Conservation (phyloP, 306 rosid species). For the Casuarina glauca region DNA sequence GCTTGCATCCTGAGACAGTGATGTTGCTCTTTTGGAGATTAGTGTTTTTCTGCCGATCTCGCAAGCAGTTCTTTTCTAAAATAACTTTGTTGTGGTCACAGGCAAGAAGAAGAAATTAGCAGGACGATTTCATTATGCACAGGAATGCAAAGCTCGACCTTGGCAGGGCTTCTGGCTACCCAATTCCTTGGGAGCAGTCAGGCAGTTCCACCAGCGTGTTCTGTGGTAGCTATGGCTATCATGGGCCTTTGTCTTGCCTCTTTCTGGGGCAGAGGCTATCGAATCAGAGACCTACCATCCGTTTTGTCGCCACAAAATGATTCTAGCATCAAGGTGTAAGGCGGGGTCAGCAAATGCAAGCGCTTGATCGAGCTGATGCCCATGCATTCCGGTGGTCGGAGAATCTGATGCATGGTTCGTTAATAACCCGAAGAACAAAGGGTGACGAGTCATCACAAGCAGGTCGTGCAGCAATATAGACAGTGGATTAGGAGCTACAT, state of each 20-base stretch:
- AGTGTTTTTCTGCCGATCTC: not conserved
- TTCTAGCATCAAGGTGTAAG: constrained; percentile 34
- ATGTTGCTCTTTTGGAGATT: not conserved
- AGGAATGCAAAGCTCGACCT: constrained; percentile 98
- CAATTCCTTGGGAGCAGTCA: constrained; percentile 92
- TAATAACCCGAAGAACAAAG: not conserved
- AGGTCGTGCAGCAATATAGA: not conserved
- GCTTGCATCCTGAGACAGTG: not conserved
- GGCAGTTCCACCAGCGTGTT: constrained; percentile 96
- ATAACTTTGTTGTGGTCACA: constrained; percentile 28
- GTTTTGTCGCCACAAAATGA: constrained; percentile 40
- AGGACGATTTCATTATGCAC: constrained; percentile 87
- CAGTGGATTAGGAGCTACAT: not conserved
- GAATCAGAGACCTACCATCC: constrained; percentile 63
- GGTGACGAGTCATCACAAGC: not conserved
- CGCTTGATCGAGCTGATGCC: constrained; percentile 5
- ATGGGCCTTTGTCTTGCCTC: constrained; percentile 95
- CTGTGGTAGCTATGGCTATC: constrained; percentile 89
- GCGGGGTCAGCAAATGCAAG: constrained; percentile 2
- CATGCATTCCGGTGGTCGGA: constrained; percentile 4
- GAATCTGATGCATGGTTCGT: not conserved
- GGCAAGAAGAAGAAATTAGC: constrained; percentile 80
- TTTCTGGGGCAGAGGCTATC: constrained; percentile 82
- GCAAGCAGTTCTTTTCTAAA: constrained; percentile 12
- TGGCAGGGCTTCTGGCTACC: constrained; percentile 95